A percentile compares a stretch with the other conserved stretches of the same genome.
Evolutionary conservation across 495 filamentous ascomycete genomes (phyloP).

Genomic region (Trichoderma virens): DNA sequence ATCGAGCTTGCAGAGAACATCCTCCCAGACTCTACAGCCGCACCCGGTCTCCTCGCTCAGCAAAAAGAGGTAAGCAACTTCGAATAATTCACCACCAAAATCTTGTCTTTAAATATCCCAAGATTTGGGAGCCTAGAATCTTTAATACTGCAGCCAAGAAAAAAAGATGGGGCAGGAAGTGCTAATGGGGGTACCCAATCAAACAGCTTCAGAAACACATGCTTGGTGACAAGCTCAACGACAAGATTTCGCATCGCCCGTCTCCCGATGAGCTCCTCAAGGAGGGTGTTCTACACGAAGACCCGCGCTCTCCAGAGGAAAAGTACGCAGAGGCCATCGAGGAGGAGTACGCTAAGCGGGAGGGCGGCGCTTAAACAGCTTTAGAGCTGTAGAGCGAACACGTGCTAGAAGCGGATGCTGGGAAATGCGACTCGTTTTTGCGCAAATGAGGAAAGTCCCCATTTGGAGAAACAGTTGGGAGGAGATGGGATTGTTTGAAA

Average conservation of each 20-base stretch:
- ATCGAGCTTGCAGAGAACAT: conserved; percentile 54
- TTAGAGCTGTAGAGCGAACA: background rate
- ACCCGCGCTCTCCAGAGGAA: conserved; percentile 44
- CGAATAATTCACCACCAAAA: background rate
- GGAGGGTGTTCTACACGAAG: conserved; percentile 66
- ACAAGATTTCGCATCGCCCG: conserved; percentile 69
- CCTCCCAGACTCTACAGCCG: conserved; percentile 65
- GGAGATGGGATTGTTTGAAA: background rate
- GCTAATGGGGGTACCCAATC: background rate
- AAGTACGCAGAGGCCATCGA: conserved; percentile 43
- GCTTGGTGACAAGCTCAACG: conserved; percentile 75
- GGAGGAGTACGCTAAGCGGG: conserved; percentile 43
- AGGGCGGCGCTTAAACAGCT: conserved; percentile 35
- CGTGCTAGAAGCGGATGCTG: background rate
- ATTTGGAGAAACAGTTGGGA: background rate
- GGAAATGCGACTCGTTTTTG: background rate
- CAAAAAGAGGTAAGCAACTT: conserved; percentile 53
- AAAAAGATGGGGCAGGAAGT: background rate
- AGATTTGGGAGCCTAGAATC: too few relatives aligned
- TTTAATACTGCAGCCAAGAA: too few relatives aligned
- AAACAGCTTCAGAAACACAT: conserved; percentile 68
- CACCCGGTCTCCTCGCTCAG: conserved; percentile 65
- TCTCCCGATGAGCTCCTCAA: conserved; percentile 66
- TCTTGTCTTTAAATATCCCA: too few relatives aligned
- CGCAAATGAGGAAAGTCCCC: background rate